A percentile compares a stretch with the other conserved stretches of the same genome.
These are phyloP conservation scores for Talaromyces sp. DNA, from an alignment of 2,329 filamentous ascomycete species.

Conservation along the genomic window DNA sequence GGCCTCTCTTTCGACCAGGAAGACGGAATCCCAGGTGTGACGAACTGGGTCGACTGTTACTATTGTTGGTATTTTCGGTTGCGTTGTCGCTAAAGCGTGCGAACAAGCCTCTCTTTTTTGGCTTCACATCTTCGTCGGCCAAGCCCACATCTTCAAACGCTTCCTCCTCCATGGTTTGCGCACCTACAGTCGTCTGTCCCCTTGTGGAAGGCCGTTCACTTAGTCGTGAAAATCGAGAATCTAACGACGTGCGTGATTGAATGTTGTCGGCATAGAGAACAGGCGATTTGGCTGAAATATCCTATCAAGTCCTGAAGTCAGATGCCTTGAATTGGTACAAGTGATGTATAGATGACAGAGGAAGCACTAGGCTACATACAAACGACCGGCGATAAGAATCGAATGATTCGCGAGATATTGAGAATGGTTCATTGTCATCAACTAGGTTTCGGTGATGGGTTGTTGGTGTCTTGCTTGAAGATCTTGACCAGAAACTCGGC, in stretches of 20 bases:
- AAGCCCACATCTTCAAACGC: conserved; percentile 87
- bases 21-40: conserved; percentile 59
- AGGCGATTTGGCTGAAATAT: conserved; percentile 84
- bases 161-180: conserved; percentile 67
- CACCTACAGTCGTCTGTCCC: conserved; percentile 54
- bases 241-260: conserved; percentile 70
- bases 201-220: conserved; percentile 58
- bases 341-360: background rate
- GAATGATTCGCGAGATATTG: conserved; percentile 93
- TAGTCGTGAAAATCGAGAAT: conserved; percentile 63
- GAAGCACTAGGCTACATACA: conserved; percentile 51
- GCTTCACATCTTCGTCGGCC: conserved; percentile 62
- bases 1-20: conserved; percentile 65
- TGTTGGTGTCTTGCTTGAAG: conserved; percentile 44
- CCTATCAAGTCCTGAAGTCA: conserved; percentile 49
- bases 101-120: conserved; percentile 72
- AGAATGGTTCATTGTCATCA: conserved; percentile 85
- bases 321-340: background rate
- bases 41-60: conserved; percentile 40
- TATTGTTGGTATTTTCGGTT: conserved; percentile 13
- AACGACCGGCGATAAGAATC: conserved; percentile 95
- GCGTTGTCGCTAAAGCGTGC: conserved; percentile 66
- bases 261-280: conserved; percentile 55
- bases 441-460: conserved; percentile 60
- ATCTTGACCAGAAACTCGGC: conserved; percentile 68